Percentiles rank a stretch among this genome's conserved stretches.
Evolutionary conservation across 2,329 filamentous ascomycete species (phyloP).

Genomic region (Tolypocladium endophyticum): DNA sequence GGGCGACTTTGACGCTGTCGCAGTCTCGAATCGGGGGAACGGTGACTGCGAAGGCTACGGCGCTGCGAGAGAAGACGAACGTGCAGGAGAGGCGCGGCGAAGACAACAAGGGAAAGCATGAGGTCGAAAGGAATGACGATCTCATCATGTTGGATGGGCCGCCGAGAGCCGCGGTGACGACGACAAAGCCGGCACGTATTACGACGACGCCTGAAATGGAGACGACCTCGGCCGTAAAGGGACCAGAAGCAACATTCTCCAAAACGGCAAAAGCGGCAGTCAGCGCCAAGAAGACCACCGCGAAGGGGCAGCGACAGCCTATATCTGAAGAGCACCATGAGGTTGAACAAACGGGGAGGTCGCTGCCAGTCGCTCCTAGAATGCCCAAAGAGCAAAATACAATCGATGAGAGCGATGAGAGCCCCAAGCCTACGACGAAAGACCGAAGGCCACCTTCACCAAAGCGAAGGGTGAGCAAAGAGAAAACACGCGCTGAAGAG

Average conservation of each 20-base stretch:
- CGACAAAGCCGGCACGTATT: not conserved
- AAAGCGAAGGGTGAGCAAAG: not conserved
- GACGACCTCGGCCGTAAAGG: too few relatives aligned
- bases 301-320: not conserved
- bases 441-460: not conserved
- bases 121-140: slow-evolving; percentile 2
- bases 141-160: slow-evolving; percentile 4
- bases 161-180: not conserved
- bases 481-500: not conserved
- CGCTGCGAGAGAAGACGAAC: slow-evolving; percentile 11
- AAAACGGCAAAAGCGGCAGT: not conserved
- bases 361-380: not conserved
- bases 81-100: not conserved
- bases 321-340: not conserved
- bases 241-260: not conserved
- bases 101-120: not conserved
- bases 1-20: slow-evolving; percentile 20
- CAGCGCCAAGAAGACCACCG: not conserved
- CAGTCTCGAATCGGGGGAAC: slow-evolving; percentile 7
- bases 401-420: not conserved
- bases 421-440: not conserved
- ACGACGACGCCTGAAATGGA: not conserved
- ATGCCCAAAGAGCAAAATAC: not conserved
- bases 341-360: not conserved
- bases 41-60: slow-evolving; percentile 6